phyloP scores from a whole-genome alignment of 257 asterid genomes.

The Solanum chiquidenum region DNA sequence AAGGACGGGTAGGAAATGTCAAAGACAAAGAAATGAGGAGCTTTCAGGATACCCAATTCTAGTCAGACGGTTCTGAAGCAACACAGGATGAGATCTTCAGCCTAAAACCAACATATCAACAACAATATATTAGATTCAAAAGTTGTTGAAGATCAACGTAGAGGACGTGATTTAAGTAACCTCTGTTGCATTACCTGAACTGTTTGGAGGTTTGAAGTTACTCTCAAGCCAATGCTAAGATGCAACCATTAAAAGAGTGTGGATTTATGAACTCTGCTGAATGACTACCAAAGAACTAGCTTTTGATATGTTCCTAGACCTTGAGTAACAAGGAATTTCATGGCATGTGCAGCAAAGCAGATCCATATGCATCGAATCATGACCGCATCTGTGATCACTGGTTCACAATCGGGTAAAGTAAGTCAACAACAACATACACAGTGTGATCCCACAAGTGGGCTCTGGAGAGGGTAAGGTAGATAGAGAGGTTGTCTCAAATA shows the following conservation, averaged over 20 bases:
- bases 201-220: neutral
- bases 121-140: neutral
- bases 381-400: conserved; percentile 43
- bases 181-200: neutral
- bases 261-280: neutral
- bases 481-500: neutral
- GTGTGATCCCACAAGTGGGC: neutral
- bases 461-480: neutral
- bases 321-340: conserved; percentile 36
- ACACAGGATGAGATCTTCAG: neutral
- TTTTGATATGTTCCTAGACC: conserved; percentile 9
- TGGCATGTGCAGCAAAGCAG: conserved; percentile 40
- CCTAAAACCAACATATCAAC: neutral
- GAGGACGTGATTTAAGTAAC: neutral
- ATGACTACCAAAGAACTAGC: conserved; percentile 9
- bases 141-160: neutral
- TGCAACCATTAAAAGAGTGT: neutral
- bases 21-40: neutral
- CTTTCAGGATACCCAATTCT: neutral
- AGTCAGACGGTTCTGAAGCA: neutral
- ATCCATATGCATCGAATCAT: conserved; percentile 46
- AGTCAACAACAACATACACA: neutral
- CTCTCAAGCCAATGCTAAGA: neutral
- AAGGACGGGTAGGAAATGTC: neutral
- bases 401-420: conserved; percentile 1